Percentiles rank a stretch among this genome's conserved stretches.
These are phyloP conservation scores for Penicillium sp. DNA, from an alignment of 2,329 filamentous ascomycete genomes.

Conservation along the genomic window DNA sequence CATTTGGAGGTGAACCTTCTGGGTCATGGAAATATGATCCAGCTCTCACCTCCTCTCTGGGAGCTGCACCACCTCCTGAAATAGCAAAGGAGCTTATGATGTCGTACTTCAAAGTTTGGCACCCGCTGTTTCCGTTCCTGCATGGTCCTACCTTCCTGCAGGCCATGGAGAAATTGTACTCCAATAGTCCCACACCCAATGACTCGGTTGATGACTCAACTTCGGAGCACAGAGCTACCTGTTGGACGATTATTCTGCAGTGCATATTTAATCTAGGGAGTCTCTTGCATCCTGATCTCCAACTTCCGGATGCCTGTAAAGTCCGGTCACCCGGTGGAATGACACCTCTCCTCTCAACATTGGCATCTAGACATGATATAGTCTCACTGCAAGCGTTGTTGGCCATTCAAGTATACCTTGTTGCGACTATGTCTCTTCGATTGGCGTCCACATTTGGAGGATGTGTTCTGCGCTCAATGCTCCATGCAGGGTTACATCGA, in stretches of 20 bases:
- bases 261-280: constrained; percentile 53
- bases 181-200: background rate
- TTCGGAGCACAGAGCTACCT: constrained; percentile 24
- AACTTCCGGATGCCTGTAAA: constrained; percentile 34
- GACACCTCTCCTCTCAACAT: constrained; percentile 35
- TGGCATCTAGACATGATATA: constrained; percentile 47
- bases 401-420: constrained; percentile 51
- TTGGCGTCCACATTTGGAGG: constrained; percentile 52
- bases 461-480: constrained; percentile 48
- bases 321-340: constrained; percentile 43
- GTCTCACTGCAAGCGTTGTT: constrained; percentile 51
- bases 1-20: constrained; percentile 5
- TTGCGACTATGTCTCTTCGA: constrained; percentile 50
- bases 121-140: constrained; percentile 54
- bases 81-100: constrained; percentile 47
- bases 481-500: constrained; percentile 53
- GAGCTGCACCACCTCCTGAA: constrained; percentile 28
- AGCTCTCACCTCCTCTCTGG: constrained; percentile 24
- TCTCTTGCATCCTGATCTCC: constrained; percentile 32
- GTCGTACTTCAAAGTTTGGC: constrained; percentile 53
- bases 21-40: constrained; percentile 31
- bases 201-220: background rate
- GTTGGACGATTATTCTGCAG: constrained; percentile 46
- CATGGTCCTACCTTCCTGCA: constrained; percentile 52
- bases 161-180: constrained; percentile 47